Conservation (phyloP, 2,329 filamentous ascomycete species). For the Aschersonia sp. region DNA sequence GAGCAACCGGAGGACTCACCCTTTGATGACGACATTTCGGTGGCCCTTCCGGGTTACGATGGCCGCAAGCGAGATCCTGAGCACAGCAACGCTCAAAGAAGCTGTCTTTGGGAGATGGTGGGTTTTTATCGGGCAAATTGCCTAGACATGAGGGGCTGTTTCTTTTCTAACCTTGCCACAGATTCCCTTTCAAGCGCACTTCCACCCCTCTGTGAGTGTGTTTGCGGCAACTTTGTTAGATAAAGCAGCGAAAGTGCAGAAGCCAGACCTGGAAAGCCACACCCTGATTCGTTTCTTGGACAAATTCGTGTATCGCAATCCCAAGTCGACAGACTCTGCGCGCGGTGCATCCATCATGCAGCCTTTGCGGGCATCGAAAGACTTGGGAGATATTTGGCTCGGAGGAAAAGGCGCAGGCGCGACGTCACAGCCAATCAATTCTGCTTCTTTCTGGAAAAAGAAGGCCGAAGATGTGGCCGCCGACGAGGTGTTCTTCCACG, state of each 20-base stretch:
- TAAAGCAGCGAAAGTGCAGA: conserved; percentile 59
- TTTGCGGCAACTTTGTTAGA: conserved; percentile 61
- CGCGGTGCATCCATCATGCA: conserved; percentile 94
- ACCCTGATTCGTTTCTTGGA: conserved; percentile 92
- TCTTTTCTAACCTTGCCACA: conserved; percentile 4
- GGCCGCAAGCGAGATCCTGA: conserved; percentile 83
- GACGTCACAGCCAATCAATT: conserved; percentile 48
- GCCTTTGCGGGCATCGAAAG: conserved; percentile 47
- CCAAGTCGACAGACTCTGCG: conserved; percentile 53
- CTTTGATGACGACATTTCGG: conserved; percentile 48
- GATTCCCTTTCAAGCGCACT: conserved; percentile 45
- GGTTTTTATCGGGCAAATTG: conserved; percentile 12
- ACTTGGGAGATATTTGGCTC: conserved; percentile 40
- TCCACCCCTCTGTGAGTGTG: conserved; percentile 82
- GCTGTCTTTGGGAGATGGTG: conserved; percentile 85
- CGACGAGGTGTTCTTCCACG: conserved; percentile 96
- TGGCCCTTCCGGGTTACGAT: conserved; percentile 47
- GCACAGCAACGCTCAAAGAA: conserved; percentile 82
- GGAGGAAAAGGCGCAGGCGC: conserved; percentile 32
- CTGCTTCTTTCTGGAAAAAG: conserved; percentile 81
- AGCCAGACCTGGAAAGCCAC: conserved; percentile 81
- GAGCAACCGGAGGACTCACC: conserved; percentile 62
- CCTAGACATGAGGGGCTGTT: neutral
- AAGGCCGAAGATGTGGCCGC: conserved; percentile 75
- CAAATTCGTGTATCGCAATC: conserved; percentile 94